Percentiles rank a stretch among this genome's conserved stretches.
Conservation (phyloP, 371 early-diverging fungal species). For the Haplosporangium sp. region DNA sequence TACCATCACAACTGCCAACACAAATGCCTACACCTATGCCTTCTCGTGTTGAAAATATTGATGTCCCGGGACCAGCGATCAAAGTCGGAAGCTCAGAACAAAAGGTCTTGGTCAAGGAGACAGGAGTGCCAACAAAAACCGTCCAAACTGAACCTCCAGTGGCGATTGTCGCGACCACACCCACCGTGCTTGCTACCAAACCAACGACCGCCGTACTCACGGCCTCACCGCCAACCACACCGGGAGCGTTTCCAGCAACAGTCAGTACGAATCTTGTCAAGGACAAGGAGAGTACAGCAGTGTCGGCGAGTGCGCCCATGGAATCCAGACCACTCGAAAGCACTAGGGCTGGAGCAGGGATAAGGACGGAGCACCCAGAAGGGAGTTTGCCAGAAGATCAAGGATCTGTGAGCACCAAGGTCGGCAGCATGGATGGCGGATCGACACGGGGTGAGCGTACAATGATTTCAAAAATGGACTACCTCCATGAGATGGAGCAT, state of each 20-base stretch:
- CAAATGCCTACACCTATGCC: slow-evolving; percentile 8
- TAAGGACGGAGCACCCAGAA: background rate
- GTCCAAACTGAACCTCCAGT: slow-evolving; percentile 6
- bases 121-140: background rate
- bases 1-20: slow-evolving; percentile 1
- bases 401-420: slow-evolving; percentile 39
- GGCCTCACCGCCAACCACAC: slow-evolving; percentile 20
- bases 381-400: slow-evolving; percentile 41
- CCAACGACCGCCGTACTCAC: slow-evolving; percentile 11
- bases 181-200: slow-evolving; percentile 7
- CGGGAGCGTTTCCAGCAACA: slow-evolving; percentile 42
- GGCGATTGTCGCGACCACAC: slow-evolving; percentile 3
- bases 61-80: background rate
- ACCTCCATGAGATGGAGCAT: slow-evolving; percentile 17
- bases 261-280: background rate
- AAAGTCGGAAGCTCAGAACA: slow-evolving; percentile 7
- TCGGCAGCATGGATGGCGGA: slow-evolving; percentile 28
- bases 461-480: slow-evolving; percentile 10
- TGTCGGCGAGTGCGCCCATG: background rate
- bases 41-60: slow-evolving; percentile 10
- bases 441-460: slow-evolving; percentile 9
- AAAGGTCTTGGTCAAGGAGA: slow-evolving; percentile 34
- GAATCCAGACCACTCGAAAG: background rate
- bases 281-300: background rate
- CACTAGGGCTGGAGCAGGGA: background rate